Evolutionary conservation across 1,284 basidiomycete species (phyloP).

Genomic region (Hemileia vastatrix): DNA sequence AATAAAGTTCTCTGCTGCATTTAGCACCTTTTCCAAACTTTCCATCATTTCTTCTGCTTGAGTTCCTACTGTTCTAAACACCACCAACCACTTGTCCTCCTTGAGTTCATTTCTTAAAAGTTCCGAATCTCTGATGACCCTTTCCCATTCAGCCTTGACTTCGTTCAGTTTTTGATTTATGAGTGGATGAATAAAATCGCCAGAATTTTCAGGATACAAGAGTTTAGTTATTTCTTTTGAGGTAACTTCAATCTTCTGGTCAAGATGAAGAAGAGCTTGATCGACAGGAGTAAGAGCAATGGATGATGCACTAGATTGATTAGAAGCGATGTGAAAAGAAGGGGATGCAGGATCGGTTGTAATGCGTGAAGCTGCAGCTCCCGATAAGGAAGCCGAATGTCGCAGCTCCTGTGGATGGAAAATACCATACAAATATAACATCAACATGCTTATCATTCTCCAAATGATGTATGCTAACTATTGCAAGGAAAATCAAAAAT

Average conservation of each 20-base stretch:
- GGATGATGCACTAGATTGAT: neutral
- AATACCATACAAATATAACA: too few species aligned
- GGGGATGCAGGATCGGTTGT: too few species aligned
- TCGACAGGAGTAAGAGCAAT: slow-evolving; percentile 17
- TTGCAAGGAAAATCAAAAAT: neutral
- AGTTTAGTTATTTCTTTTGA: neutral
- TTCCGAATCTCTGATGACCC: slow-evolving; percentile 34
- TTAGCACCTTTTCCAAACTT: slow-evolving; percentile 37
- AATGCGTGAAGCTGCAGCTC: too few species aligned
- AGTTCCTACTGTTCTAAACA: slow-evolving; percentile 34
- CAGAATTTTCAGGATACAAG: neutral
- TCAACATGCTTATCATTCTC: too few species aligned
- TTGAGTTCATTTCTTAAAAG: slow-evolving; percentile 34
- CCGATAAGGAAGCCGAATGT: slow-evolving; percentile 5
- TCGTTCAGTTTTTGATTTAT: slow-evolving; percentile 24
- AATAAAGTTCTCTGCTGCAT: slow-evolving; percentile 32
- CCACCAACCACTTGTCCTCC: slow-evolving; percentile 38
- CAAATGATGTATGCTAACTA: too few species aligned
- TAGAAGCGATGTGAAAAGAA: neutral
- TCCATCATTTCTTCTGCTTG: slow-evolving; percentile 41
- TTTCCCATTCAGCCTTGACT: slow-evolving; percentile 29
- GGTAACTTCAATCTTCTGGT: slow-evolving; percentile 9
- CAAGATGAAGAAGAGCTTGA: slow-evolving; percentile 8
- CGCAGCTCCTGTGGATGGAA: slow-evolving; percentile 13
- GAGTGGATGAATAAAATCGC: neutral